A percentile compares a stretch with the other conserved stretches of the same genome.
Conservation (phyloP, 1,139 yeast species). For the Casaregolazyma suthepensis region DNA sequence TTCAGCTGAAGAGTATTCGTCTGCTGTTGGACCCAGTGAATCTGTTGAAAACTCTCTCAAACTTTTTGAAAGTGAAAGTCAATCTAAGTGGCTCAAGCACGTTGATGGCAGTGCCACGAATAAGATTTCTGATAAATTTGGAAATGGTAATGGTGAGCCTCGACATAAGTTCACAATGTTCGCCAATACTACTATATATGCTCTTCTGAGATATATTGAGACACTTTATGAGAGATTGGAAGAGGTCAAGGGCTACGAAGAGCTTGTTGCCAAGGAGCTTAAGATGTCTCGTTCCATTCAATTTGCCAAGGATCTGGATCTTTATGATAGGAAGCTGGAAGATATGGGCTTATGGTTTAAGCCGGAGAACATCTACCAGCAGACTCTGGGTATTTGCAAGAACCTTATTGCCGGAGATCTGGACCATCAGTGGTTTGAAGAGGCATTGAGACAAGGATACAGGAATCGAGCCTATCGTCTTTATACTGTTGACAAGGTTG, state of each 20-base stretch:
- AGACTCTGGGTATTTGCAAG: conserved; percentile 65
- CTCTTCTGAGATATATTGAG: conserved; percentile 80
- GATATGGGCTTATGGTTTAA: conserved; percentile 77
- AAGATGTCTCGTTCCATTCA: conserved; percentile 54
- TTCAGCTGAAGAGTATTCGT: conserved; percentile 3
- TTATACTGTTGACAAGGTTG: conserved; percentile 89
- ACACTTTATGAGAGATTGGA: conserved; percentile 73
- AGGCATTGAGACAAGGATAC: conserved; percentile 89
- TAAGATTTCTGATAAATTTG: conserved; percentile 17
- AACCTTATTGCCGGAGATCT: conserved; percentile 82
- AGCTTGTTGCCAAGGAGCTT: conserved; percentile 65
- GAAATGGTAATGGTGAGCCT: conserved; percentile 23
- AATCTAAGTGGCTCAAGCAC: conserved; percentile 20
- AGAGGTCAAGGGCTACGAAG: conserved; percentile 67
- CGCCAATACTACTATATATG: conserved; percentile 86
- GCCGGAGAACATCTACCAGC: conserved; percentile 64
- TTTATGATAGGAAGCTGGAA: conserved; percentile 73
- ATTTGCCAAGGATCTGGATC: conserved; percentile 83
- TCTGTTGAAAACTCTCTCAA: conserved; percentile 5
- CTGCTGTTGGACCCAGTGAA: conserved; percentile 6
- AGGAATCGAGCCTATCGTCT: conserved; percentile 87
- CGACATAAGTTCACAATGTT: conserved; percentile 60
- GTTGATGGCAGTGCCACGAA: conserved; percentile 15
- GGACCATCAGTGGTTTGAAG: conserved; percentile 95
- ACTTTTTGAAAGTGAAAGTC: conserved; percentile 14